phyloP scores from a whole-genome alignment of 768 basidiomycete genomes.

The Suillus lakei region DNA sequence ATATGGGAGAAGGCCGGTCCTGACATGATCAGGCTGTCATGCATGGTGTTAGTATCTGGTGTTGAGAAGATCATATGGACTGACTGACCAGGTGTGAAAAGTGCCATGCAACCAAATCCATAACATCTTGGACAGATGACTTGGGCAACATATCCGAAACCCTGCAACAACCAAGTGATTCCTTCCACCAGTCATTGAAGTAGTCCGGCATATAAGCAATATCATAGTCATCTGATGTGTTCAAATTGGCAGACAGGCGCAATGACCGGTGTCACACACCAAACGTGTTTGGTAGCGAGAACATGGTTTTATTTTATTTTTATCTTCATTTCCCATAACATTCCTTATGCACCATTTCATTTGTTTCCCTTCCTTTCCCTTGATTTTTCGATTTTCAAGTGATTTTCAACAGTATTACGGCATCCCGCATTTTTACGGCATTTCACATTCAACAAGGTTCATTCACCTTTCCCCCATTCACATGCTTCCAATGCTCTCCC shows the following conservation, averaged over 20 bases:
- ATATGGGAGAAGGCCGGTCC: background rate
- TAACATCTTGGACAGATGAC: slow-evolving; percentile 1
- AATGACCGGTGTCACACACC: no score
- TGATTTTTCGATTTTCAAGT: no score
- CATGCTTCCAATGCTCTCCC: no score
- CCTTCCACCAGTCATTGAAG: slow-evolving; percentile 4
- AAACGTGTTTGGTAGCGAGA: no score
- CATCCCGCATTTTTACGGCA: no score
- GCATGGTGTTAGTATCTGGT: background rate
- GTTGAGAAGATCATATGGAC: background rate
- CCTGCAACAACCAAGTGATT: background rate
- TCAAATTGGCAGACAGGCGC: background rate
- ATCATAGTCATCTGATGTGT: background rate
- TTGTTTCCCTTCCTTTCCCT: no score
- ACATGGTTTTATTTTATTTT: no score
- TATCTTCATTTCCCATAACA: no score
- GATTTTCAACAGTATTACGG: no score
- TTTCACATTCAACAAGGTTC: no score
- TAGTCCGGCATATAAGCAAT: background rate
- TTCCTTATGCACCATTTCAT: no score
- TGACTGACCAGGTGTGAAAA: background rate
- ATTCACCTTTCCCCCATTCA: no score
- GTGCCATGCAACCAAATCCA: background rate
- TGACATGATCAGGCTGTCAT: background rate
- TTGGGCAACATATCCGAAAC: background rate